Percentiles rank a stretch among this genome's conserved stretches.
These are phyloP conservation scores for Globisporangium takayamanum DNA, from an alignment of 352 stramenopile species.

Conservation along the genomic window DNA sequence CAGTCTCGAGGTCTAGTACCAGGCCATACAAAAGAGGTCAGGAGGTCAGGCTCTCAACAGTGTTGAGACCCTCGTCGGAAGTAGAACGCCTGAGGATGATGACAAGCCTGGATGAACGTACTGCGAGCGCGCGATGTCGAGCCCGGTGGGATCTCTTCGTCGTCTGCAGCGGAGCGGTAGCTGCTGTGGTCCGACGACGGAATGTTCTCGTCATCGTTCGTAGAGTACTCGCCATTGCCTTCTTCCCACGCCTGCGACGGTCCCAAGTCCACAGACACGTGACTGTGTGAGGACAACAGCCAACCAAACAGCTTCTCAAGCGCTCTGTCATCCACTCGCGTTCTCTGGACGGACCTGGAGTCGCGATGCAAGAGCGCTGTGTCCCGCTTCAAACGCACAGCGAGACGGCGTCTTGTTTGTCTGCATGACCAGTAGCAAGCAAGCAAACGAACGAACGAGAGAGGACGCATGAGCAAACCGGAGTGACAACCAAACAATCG, in stretches of 20 bases:
- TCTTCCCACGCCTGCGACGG: constrained; percentile 62
- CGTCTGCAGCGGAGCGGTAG: constrained; percentile 22
- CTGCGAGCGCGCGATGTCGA: constrained; percentile 37
- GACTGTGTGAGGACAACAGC: background rate
- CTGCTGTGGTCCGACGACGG: constrained; percentile 11
- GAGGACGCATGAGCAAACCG: background rate
- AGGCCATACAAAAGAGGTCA: background rate
- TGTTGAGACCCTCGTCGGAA: background rate
- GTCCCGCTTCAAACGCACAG: constrained; percentile 81
- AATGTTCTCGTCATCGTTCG: constrained; percentile 43
- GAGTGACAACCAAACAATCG: background rate
- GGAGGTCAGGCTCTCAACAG: background rate
- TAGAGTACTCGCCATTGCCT: constrained; percentile 85
- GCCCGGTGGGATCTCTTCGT: constrained; percentile 31
- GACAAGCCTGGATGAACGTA: constrained; percentile 15
- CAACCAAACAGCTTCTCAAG: too few relatives aligned
- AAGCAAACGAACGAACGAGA: background rate
- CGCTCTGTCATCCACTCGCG: too few relatives aligned
- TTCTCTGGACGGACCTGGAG: constrained; percentile 32
- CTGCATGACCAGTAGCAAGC: constrained; percentile 19
- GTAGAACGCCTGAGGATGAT: background rate
- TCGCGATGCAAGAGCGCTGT: constrained; percentile 69
- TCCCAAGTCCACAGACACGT: background rate
- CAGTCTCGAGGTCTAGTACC: constrained; percentile 63
- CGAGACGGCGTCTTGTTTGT: constrained; percentile 85